Evolutionary conservation across 2,329 filamentous ascomycete species (phyloP), one percentile per base, ranked within the genome.

Genomic region (Nigrospora sphaerica): DNA sequence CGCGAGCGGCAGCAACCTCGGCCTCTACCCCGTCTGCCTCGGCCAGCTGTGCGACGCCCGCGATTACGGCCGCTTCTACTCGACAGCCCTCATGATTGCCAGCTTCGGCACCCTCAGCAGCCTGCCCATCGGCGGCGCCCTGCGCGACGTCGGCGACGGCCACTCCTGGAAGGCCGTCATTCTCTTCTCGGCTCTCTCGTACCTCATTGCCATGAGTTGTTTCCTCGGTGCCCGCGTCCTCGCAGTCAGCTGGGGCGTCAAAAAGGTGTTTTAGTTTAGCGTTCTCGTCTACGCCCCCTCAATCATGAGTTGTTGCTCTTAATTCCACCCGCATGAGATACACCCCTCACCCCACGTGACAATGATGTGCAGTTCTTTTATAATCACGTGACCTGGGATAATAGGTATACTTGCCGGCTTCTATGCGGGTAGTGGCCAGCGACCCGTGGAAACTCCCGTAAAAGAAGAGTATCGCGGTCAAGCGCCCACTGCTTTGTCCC

Each of bases 11-110:
- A 78, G 74, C 45, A 85, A 83, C 50, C 85, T 88, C 58, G 78
- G 74, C 11, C 61, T 88, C 42, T 83, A 81, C 0, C 84, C 85
- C 0, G 84, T 88, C 1, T 87, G 83, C 53, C 75, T 88, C 4
- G 81, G 82, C 0, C 83, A 86, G 63, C 69, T 87, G 6, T 88
- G 83, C 62, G 73, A 77, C 35, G 85, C 81, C 2, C 74, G 82
- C 49, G 70, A 85, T 40, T 87, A 86, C 53, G 85, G 84, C 0
- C 66, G 80, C 17, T 84, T 85, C 54, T 86, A 84, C 55, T 80
- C 81, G 5, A 85, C 81, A 1, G 78, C 77, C 49, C 86, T 85
- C 36, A 45, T 37, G 19, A 28, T 48, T n/a, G 46, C 43, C 42
- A 48, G 46, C 34, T 40, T 47, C 35, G 46, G 36, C 18, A 35